phyloP scores from a whole-genome alignment of 202 grass and related monocot genomes.

The Schoenoplectus tabernaemontani region DNA sequence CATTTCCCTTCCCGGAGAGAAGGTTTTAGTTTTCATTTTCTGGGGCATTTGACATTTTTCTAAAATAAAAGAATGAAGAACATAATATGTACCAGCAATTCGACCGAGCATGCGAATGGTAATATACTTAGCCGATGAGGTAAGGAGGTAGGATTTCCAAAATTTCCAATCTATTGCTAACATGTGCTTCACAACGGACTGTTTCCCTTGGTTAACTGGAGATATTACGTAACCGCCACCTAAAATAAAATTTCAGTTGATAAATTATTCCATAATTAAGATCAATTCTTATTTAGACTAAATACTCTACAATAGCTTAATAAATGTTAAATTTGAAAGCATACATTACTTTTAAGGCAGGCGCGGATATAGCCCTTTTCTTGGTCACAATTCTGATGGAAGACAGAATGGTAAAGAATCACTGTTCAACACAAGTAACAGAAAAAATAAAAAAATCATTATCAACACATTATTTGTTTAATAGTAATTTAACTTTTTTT shows the following conservation, averaged over 20 bases:
- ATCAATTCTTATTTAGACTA: neutral
- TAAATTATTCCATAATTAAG: conserved; percentile 23
- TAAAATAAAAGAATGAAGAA: conserved; percentile 24
- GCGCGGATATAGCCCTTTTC: conserved; percentile 85
- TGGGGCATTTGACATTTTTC: too few relatives aligned
- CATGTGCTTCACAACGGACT: conserved; percentile 98
- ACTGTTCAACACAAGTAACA: conserved; percentile 50
- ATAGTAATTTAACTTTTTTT: conserved; percentile 10
- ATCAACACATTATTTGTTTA: neutral
- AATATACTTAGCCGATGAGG: conserved; percentile 72
- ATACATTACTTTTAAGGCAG: conserved; percentile 99
- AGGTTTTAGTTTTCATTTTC: too few relatives aligned
- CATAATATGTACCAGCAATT: conserved; percentile 59
- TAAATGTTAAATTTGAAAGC: conserved; percentile 31
- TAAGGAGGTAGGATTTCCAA: conserved; percentile 83
- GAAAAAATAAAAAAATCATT: neutral
- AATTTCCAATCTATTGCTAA: conserved; percentile 99
- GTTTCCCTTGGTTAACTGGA: conserved; percentile 80
- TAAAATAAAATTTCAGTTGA: conserved; percentile 37
- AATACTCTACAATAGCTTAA: neutral
- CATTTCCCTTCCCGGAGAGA: too few relatives aligned
- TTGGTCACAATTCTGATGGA: conserved; percentile 65
- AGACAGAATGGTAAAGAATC: conserved; percentile 92
- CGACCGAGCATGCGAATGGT: conserved; percentile 79
- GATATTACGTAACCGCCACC: conserved; percentile 98